Evolutionary conservation across 1,139 yeast genomes (phyloP), one percentile per base, ranked within the genome.

Genomic region (Candida sp.): DNA sequence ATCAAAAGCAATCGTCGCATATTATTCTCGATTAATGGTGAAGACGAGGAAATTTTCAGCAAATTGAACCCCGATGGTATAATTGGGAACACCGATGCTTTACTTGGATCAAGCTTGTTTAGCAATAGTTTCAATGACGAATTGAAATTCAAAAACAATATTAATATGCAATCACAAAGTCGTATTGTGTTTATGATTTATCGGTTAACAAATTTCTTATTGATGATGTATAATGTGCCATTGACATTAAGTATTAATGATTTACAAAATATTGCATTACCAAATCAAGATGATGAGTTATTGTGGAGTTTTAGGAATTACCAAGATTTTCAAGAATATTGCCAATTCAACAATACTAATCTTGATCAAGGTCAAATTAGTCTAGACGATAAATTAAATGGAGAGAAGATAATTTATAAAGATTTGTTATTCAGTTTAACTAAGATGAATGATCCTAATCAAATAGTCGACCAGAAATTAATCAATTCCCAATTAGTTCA

Each of bases 131-230:
- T 50, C 21, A 54, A 59, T 40, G 71, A 61, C 34, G 73, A 61
- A 47, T 45, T 60, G 42, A 61, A 60, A 41, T 72, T 66, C 51
- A 67, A 58, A 39, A 66, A 66, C 44, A 79, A 77, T 49, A 74
- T 85, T 38, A 66, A 75, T 45, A 64, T 77, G 48, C 91, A 85
- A 60, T 77, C 87, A 11, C 79, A 73, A 49, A 55, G 56, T 19
- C 58, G 79, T 48, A 68, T 72, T 15, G 71, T 73, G 2, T 67
- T 73, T 44, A 66, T 69, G 61, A 73, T 73, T 39, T 74, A 73
- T 54, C 58, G 75, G 38, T 60, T 74, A 45, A 73, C 77, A 3
- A 72, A 63, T 51, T 72, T 70, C 52, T 59, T 74, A 25, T 56
- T 70, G 41, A 70, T 73, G 71, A 66, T 69, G 70, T 74, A 73